These are phyloP conservation scores for Planoprotostelium fungivorum DNA, from an alignment of 78 protist genomes.

Conservation along the genomic window DNA sequence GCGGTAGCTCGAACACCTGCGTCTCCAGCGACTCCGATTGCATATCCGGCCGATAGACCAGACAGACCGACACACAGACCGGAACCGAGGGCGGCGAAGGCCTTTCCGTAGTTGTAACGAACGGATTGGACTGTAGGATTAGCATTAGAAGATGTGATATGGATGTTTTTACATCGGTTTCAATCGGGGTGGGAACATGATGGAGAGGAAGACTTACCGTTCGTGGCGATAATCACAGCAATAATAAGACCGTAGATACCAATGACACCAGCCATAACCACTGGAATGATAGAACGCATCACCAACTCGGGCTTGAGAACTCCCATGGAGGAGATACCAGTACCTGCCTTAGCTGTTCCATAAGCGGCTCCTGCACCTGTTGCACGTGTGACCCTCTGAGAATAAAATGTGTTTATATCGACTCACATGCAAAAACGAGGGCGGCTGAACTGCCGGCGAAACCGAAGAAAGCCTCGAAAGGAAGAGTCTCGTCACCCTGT, in stretches of 20 bases:
- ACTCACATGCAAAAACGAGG: background rate
- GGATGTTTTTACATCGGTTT: too few relatives aligned
- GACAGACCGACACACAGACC: conserved; percentile 95
- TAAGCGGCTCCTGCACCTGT: conserved; percentile 98
- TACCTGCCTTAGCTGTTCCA: conserved; percentile 98
- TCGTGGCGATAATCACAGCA: conserved; percentile 85
- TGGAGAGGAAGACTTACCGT: conserved; percentile 8
- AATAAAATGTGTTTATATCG: too few relatives aligned
- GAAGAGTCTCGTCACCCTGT: background rate
- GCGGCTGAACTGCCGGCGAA: background rate
- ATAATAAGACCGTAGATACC: conserved; percentile 99
- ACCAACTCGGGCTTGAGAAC: conserved; percentile 92
- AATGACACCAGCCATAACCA: conserved; percentile 98
- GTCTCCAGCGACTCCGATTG: conserved; percentile 91
- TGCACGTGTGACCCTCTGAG: background rate
- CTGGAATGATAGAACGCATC: conserved; percentile 86
- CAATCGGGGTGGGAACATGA: too few relatives aligned
- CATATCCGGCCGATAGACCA: conserved; percentile 96
- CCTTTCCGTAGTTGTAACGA: conserved; percentile 39
- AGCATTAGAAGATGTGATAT: background rate
- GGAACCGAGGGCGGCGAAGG: conserved; percentile 86
- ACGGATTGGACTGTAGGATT: background rate
- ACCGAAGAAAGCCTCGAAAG: background rate
- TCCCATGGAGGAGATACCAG: conserved; percentile 96
- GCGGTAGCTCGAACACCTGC: conserved; percentile 92